Percentiles rank a stretch among this genome's conserved stretches.
Conservation (phyloP, 2,329 filamentous ascomycete species). For the Fusarium sp. region DNA sequence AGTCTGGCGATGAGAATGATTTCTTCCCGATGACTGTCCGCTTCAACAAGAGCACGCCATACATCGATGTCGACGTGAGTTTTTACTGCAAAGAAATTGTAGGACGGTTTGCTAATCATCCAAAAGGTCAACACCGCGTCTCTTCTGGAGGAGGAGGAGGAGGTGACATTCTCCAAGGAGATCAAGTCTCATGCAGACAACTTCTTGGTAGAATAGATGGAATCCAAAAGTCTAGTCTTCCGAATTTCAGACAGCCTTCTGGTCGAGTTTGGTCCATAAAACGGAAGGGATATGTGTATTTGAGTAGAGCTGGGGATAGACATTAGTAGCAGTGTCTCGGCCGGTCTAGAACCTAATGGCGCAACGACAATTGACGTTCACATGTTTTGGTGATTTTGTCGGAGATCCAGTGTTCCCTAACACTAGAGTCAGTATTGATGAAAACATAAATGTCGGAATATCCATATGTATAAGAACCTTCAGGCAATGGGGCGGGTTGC, state of each 20-base stretch:
- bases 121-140: constrained; percentile 73
- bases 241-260: constrained; percentile 35
- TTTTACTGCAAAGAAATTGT: not conserved
- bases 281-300: constrained; percentile 41
- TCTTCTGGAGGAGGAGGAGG: constrained; percentile 79
- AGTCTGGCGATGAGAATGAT: constrained; percentile 87
- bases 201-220: constrained; percentile 77
- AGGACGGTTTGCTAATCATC: constrained; percentile 20
- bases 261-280: constrained; percentile 36
- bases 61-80: constrained; percentile 93
- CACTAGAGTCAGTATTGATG: not conserved
- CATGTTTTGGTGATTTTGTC: constrained; percentile 26
- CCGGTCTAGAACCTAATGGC: constrained; percentile 48
- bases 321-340: constrained; percentile 43
- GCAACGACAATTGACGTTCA: constrained; percentile 46
- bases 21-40: constrained; percentile 98
- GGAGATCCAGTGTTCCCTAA: not conserved
- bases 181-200: constrained; percentile 80
- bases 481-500: not conserved
- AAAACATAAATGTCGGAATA: not conserved
- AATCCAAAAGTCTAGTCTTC: constrained; percentile 36
- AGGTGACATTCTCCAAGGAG: constrained; percentile 86
- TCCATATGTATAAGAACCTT: not conserved
- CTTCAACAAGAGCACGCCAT: constrained; percentile 88
- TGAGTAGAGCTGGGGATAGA: constrained; percentile 36